A percentile compares a stretch with the other conserved stretches of the same genome.
Evolutionary conservation across 169 alveolate species (phyloP).

Genomic region (Eimeria maxima): DNA sequence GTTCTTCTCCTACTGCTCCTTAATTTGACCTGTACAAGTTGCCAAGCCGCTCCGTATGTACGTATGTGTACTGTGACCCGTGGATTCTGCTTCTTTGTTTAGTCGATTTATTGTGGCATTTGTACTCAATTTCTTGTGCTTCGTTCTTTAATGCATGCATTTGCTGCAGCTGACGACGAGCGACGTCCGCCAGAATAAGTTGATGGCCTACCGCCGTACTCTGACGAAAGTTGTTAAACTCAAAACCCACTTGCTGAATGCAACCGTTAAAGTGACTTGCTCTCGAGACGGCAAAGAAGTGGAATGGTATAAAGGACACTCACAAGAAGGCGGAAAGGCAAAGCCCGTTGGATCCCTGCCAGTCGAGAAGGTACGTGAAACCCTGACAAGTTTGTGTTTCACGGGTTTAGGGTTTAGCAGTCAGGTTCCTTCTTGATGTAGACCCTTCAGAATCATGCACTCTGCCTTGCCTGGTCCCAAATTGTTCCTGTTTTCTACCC

Average conservation of each 20-base stretch:
- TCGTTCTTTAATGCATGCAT: too few species aligned
- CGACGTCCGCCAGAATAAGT: conserved; percentile 79
- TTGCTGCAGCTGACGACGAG: conserved; percentile 75
- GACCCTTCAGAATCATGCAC: not conserved
- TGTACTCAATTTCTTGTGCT: too few species aligned
- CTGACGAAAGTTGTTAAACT: conserved; percentile 81
- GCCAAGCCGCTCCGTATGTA: too few species aligned
- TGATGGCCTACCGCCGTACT: conserved; percentile 65
- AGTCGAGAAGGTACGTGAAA: conserved; percentile 74
- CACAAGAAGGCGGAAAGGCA: conserved; percentile 57
- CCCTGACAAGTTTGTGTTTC: too few species aligned
- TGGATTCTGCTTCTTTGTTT: too few species aligned
- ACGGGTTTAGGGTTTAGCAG: too few species aligned
- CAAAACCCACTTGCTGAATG: conserved; percentile 76
- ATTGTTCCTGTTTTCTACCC: too few species aligned
- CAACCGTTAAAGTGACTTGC: conserved; percentile 84
- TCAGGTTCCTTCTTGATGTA: too few species aligned
- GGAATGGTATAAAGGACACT: conserved; percentile 83
- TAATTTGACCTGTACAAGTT: too few species aligned
- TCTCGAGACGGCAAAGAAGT: conserved; percentile 67
- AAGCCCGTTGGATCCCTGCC: conserved; percentile 81
- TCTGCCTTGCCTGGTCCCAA: too few species aligned
- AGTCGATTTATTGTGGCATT: not conserved
- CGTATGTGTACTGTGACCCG: too few species aligned
- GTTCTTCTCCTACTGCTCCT: too few species aligned